phyloP scores from a whole-genome alignment of 139 green algal species.

The Gonium pectorale region DNA sequence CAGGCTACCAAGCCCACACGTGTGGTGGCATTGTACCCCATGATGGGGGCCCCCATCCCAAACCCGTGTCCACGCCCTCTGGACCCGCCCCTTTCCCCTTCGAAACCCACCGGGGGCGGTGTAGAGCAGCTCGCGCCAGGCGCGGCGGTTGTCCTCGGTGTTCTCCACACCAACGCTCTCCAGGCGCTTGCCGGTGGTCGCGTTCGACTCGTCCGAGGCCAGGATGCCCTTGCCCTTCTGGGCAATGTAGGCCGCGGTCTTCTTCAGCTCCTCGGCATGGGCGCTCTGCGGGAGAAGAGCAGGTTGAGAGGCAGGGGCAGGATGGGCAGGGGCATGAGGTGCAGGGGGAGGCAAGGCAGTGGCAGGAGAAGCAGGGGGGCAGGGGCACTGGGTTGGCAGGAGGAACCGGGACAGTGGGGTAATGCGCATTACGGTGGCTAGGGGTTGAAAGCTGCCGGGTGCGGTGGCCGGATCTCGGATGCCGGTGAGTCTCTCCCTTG shows the following conservation, averaged over 20 bases:
- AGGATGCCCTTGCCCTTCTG: conserved; percentile 64
- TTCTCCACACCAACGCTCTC: conserved; percentile 87
- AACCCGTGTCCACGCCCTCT: no score
- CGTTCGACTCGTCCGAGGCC: conserved; percentile 89
- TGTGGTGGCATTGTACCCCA: no score
- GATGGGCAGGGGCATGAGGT: no score
- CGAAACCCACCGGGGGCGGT: conserved; percentile 66
- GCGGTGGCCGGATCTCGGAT: no score
- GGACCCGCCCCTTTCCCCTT: no score
- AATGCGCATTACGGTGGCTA: neutral
- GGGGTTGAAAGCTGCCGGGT: no score
- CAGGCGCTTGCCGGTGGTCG: conserved; percentile 88
- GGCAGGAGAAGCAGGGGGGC: neutral
- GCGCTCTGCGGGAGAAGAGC: conserved; percentile 63
- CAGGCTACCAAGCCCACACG: no score
- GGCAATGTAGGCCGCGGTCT: conserved; percentile 81
- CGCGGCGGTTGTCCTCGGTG: conserved; percentile 85
- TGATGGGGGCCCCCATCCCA: no score
- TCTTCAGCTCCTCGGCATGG: conserved; percentile 76
- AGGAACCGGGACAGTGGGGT: no score
- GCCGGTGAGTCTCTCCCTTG: no score
- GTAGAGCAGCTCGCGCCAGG: conserved; percentile 88
- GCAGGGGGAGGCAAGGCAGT: neutral
- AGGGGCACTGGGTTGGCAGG: no score
- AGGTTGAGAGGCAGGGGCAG: no score